These are phyloP conservation scores for Fraxinus nigra DNA, from an alignment of 305 asterid species.

Conservation along the genomic window DNA sequence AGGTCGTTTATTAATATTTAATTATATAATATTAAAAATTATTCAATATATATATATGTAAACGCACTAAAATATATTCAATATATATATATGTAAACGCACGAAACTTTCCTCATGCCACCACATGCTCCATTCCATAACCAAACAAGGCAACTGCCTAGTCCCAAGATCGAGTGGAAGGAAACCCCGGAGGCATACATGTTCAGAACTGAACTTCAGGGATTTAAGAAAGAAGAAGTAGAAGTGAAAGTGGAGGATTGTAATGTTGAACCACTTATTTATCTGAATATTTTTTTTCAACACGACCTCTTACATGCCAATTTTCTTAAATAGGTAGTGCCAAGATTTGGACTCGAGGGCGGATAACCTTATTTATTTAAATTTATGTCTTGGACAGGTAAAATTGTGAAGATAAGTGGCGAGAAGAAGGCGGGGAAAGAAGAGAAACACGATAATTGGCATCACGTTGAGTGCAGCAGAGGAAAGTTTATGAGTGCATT, in stretches of 20 bases:
- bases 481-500: conserved; percentile 20
- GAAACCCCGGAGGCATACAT: conserved; percentile 30
- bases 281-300: neutral
- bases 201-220: conserved; percentile 26
- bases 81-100: too few relatives aligned
- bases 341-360: neutral
- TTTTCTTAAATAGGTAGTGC: neutral
- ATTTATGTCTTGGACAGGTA: neutral
- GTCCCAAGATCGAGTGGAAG: conserved; percentile 21
- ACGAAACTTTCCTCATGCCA: neutral
- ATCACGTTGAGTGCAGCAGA: conserved; percentile 2
- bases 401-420: conserved; percentile 24
- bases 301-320: neutral
- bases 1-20: too few relatives aligned
- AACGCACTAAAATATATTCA: too few relatives aligned
- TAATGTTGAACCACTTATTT: neutral
- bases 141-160: neutral
- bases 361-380: neutral
- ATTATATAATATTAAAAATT: too few relatives aligned
- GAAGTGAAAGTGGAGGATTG: conserved; percentile 26
- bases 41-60: too few relatives aligned
- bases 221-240: conserved; percentile 33
- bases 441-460: conserved; percentile 11
- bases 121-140: neutral
- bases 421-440: conserved; percentile 10